A percentile compares a stretch with the other conserved stretches of the same genome.
These are phyloP conservation scores for Phtheirospermum japonicum DNA, from an alignment of 257 asterid species.

Conservation along the genomic window DNA sequence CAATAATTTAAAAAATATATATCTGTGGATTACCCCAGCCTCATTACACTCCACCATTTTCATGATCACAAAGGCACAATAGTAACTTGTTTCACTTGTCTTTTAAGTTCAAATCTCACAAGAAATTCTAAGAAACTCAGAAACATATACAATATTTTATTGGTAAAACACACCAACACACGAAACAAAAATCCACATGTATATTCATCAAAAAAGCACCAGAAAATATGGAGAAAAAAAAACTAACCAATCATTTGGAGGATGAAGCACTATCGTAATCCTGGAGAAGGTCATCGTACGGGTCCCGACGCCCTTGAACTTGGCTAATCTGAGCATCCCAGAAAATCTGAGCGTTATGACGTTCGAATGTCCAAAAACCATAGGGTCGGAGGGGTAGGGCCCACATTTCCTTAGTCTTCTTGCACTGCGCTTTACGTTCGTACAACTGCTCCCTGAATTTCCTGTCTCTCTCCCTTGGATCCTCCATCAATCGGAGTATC, in stretches of 20 bases:
- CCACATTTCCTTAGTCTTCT: conserved; percentile 59
- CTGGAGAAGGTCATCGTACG: conserved; percentile 54
- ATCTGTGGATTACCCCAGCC: too few species aligned
- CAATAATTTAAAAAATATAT: too few species aligned
- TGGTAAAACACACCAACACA: too few species aligned
- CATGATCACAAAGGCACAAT: too few species aligned
- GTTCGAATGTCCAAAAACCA: conserved; percentile 88
- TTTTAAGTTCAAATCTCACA: too few species aligned
- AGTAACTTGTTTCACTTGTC: too few species aligned
- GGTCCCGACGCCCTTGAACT: conserved; percentile 82
- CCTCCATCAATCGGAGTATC: conserved; percentile 74
- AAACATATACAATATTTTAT: too few species aligned
- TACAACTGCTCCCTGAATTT: conserved; percentile 60
- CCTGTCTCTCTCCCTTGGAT: conserved; percentile 73
- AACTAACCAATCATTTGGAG: conserved; percentile 33
- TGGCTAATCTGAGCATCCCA: conserved; percentile 66
- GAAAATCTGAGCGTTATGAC: conserved; percentile 70
- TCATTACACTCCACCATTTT: too few species aligned
- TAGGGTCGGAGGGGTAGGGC: conserved; percentile 71
- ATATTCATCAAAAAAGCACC: too few species aligned
- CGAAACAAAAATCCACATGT: too few species aligned
- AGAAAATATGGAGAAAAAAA: not conserved
- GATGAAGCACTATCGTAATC: conserved; percentile 33
- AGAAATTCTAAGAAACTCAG: too few species aligned
- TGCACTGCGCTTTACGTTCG: conserved; percentile 42